phyloP scores from a whole-genome alignment of 2,329 filamentous ascomycete species.

The Pseudogymnoascus sp. region DNA sequence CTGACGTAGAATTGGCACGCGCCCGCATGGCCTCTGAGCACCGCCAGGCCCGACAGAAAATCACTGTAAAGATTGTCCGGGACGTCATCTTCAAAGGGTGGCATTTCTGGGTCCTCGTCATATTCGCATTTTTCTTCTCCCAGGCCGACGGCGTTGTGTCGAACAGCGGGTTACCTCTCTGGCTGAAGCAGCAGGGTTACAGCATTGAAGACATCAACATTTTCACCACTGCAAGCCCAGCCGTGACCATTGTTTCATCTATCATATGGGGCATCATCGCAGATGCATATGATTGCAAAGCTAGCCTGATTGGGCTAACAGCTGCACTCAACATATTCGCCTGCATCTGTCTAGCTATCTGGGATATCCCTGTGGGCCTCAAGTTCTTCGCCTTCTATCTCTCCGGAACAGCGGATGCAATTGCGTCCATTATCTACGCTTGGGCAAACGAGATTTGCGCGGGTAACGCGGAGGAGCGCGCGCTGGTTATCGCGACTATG shows the following conservation, averaged over 20 bases:
- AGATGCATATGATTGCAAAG: slow-evolving; percentile 24
- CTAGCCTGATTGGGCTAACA: slow-evolving; percentile 23
- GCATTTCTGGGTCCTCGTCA: slow-evolving; percentile 26
- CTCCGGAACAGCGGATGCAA: slow-evolving; percentile 30
- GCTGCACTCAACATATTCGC: slow-evolving; percentile 25
- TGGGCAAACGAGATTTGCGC: slow-evolving; percentile 31
- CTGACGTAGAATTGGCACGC: slow-evolving; percentile 14
- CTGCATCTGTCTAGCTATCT: slow-evolving; percentile 27
- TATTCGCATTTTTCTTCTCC: slow-evolving; percentile 24
- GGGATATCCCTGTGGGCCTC: slow-evolving; percentile 28
- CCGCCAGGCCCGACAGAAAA: slow-evolving; percentile 22
- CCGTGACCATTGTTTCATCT: not conserved
- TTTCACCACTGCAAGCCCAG: slow-evolving; percentile 14
- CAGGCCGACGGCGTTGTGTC: slow-evolving; percentile 20
- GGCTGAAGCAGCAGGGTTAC: slow-evolving; percentile 19
- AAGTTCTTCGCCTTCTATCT: slow-evolving; percentile 32
- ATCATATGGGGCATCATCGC: slow-evolving; percentile 23
- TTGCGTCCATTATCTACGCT: slow-evolving; percentile 31
- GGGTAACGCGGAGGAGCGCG: slow-evolving; percentile 31
- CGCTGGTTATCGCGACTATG: slow-evolving; percentile 32
- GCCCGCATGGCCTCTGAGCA: slow-evolving; percentile 6
- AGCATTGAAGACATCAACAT: slow-evolving; percentile 23
- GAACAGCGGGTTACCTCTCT: slow-evolving; percentile 23
- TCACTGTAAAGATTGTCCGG: slow-evolving; percentile 24
- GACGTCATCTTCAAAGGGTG: slow-evolving; percentile 20